Evolutionary conservation across 345 rosid genomes (phyloP).

Genomic region (Gynandropsis gynandra): DNA sequence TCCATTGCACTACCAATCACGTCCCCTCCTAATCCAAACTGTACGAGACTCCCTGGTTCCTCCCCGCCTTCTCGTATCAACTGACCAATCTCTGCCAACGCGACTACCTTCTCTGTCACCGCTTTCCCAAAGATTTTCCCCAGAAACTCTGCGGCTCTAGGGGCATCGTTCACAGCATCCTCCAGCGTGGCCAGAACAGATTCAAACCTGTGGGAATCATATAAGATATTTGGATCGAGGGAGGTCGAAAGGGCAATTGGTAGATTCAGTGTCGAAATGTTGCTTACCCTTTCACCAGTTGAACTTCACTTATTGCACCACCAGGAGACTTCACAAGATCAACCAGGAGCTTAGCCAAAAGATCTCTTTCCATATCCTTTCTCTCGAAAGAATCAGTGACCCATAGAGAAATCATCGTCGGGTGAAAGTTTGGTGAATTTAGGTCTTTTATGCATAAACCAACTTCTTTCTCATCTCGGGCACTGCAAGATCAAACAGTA

Average conservation of each 20-base stretch:
- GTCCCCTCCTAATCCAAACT: slow-evolving; percentile 75
- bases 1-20: slow-evolving; percentile 72
- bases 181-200: slow-evolving; percentile 61
- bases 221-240: not conserved
- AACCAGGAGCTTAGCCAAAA: slow-evolving; percentile 73
- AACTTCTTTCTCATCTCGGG: slow-evolving; percentile 83
- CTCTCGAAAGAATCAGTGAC: slow-evolving; percentile 92
- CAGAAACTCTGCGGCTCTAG: slow-evolving; percentile 82
- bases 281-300: slow-evolving; percentile 73
- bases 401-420: slow-evolving; percentile 88
- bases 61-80: slow-evolving; percentile 66
- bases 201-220: slow-evolving; percentile 50
- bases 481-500: slow-evolving; percentile 35
- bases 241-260: slow-evolving; percentile 10
- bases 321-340: slow-evolving; percentile 51
- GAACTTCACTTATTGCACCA: slow-evolving; percentile 33
- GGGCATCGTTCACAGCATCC: slow-evolving; percentile 93
- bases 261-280: not conserved
- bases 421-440: slow-evolving; percentile 67
- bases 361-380: slow-evolving; percentile 79
- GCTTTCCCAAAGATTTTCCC: slow-evolving; percentile 57
- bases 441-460: slow-evolving; percentile 77
- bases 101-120: slow-evolving; percentile 40
- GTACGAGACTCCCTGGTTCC: slow-evolving; percentile 47
- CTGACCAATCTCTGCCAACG: slow-evolving; percentile 50